Base-by-base conservation (phyloP, 163 green algal species). In the Chlamydomonas reinhardtii region DNA sequence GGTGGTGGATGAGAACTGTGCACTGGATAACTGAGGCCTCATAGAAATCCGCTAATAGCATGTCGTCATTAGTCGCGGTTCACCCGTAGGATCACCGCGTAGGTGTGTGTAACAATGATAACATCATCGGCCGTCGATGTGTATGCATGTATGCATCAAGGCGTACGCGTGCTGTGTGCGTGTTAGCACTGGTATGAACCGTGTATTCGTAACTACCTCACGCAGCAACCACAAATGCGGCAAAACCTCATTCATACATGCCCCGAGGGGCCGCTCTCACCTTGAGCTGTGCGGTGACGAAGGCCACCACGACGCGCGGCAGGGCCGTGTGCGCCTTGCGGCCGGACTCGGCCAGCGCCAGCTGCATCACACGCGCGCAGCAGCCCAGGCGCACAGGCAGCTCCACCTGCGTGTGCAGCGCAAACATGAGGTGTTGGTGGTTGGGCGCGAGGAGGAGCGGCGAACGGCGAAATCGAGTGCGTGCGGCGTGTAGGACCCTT, bases 11-110 rank as follows among this genome's bases (percentile, higher is more conserved):
- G n/a, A n/a, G n/a, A n/a, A n/a, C n/a, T n/a, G n/a, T n/a, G n/a
- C n/a, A n/a, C n/a, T n/a, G n/a, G n/a, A n/a, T n/a, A n/a, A n/a
- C n/a, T n/a, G n/a, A 39, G 74, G 90, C 90, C 90, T 93, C 90
- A 93, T 72, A 92, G 90, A 93, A 93, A 93, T 93, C 90, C 90
- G 90, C 90, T 92, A 93, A 90, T 86, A 56, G 48, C 86, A 86
- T 64, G 68, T 89, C 84, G 79, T 91, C 90, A 92, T 29, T 75
- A 61, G 64, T 48, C 73, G 74, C 39, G 34, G 70, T 8, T 22
- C 56, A 37, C 88, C 78, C 74, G 35, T 85, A 69, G 84, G 79
- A 32, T 69, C 31, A 52, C 62, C 32, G 25, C 73, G 75, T 93
- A 86, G 90, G 75, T 84, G 87, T 94, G 91, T 94, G 91, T 94